Conservation (phyloP, 2,329 filamentous ascomycete genomes). For the Trichoderma polysporum region DNA sequence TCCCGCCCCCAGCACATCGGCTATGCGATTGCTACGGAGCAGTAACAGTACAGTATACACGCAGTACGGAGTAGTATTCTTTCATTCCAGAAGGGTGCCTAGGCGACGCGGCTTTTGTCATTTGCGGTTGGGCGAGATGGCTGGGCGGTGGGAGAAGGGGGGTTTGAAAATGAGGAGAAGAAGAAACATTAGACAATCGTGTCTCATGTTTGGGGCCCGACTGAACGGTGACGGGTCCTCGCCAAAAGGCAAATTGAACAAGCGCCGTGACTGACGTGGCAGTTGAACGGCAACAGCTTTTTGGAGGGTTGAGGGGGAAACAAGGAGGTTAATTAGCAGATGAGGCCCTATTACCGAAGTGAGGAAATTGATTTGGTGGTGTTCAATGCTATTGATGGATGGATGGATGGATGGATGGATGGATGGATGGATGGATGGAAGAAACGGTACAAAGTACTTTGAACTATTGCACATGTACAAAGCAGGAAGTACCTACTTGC, state of each 20-base stretch:
- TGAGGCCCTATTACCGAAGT: not conserved
- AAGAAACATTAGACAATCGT: not conserved
- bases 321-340: not conserved
- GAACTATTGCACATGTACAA: not conserved
- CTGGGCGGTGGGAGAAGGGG: not conserved
- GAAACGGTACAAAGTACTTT: no score
- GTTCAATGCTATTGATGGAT: no score
- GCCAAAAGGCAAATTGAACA: not conserved
- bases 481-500: not conserved
- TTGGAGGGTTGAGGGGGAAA: not conserved
- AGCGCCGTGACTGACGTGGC: not conserved
- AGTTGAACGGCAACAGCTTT: not conserved
- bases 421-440: no score
- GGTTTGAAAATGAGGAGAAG: not conserved
- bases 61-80: not conserved
- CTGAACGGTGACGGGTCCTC: not conserved
- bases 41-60: no score
- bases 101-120: not conserved
- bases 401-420: no score
- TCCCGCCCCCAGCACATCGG: not conserved
- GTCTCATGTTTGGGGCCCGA: not conserved
- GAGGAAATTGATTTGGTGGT: not conserved
- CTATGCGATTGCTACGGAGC: not conserved
- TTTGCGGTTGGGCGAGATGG: not conserved
- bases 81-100: slow-evolving; percentile 16